Base-by-base conservation (phyloP, 106 monocot species). In the Acanthochlamys bracteata region DNA sequence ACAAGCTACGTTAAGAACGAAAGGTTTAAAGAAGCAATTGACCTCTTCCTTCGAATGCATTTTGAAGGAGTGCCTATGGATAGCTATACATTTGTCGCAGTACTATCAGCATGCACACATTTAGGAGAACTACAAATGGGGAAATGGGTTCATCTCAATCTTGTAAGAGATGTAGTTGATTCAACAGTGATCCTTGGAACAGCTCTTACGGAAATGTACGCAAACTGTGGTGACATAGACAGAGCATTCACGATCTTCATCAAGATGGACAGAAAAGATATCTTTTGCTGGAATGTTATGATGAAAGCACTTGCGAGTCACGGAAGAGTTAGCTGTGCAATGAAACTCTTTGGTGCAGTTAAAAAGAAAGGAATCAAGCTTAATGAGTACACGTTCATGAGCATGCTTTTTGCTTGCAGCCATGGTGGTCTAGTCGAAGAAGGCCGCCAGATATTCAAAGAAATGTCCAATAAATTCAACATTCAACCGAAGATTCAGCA, bases 271-370 rank as follows among this genome's bases (percentile, higher is more conserved):
- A 51, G 41, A 14, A 75, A 75, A 45, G 80, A 80, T 72, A 62
- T 80, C 6, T 66, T 80, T n/a, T 75, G 75, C 15, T 80, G 75
- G 75, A 80, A 80, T 39, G 71, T 59, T 25, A 80, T 80, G 70
- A 80, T 80, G 22, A 75, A 63, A 41, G 70, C 71, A 24, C 56
- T 80, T 4, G 80, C 80, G 1, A 23, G 9, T 10, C 75, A 80
- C 40, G 71, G 80, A 7, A 66, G 57, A 24, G 60, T 39, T 4
- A 25, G 43, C 11, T 65, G 58, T 53, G 71, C 80, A 0, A 22
- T 80, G 57, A 62, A 42, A n/a, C 75, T 75, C 57, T 80, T 80
- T 20, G 27, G 20, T n/a, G 22, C 55, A 11, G 59, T 75, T 71
- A 59, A 25, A 24, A 73, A 59, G 23, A 59, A 43, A 40, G 40